Base-by-base conservation (phyloP, 495 filamentous ascomycete species). In the Glonium stellatum region DNA sequence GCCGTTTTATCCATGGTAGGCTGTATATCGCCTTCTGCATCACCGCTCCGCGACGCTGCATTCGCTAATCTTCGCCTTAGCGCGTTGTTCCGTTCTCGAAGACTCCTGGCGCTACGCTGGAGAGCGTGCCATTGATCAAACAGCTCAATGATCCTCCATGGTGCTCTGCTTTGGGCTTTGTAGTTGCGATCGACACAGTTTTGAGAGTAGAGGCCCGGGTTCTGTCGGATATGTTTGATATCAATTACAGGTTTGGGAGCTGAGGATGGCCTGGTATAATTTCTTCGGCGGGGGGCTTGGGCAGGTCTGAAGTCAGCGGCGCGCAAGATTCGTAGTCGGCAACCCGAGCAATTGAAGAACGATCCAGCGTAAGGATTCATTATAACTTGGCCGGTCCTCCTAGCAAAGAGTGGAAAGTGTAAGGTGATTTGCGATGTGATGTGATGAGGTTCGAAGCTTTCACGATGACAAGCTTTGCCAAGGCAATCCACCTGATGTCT, bases 131-230 rank as follows among this genome's bases (percentile, higher is more conserved):
- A 84, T 73, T 89, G 76, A 0, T 85, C 81, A 66, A 86, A 85
- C 8, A 95, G 77, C 25, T 79, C 70, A 55, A 84, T 78, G 57
- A 98, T 97, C 54, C 76, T 79, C 34, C 75, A 75, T 1, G 92
- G 87, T 63, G 87, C 82, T 1, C 77, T 67, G 13, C 83, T 77
- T 59, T 89, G 84, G 13, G 77, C 67, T 53, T 80, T 74, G 73
- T 96, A 97, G 71, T 96, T 97, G 54, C 93, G 83, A 54, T 90
- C 84, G 56, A 87, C 62, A 71, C 89, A 95, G 70, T 95, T 98
- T 58, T 87, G 77, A 59, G 83, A 75, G 77, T 97, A 87, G 46
- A 93, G 78, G 25, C 84, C 81, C 42, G 83, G 80, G 72, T 92
- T 87, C 56, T 87, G 79, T 54, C 90, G 89, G 72, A 98, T 95